Evolutionary conservation across 352 stramenopile species (phyloP), one percentile per base, ranked within the genome.

Genomic region (Globisporangium irregulare): DNA sequence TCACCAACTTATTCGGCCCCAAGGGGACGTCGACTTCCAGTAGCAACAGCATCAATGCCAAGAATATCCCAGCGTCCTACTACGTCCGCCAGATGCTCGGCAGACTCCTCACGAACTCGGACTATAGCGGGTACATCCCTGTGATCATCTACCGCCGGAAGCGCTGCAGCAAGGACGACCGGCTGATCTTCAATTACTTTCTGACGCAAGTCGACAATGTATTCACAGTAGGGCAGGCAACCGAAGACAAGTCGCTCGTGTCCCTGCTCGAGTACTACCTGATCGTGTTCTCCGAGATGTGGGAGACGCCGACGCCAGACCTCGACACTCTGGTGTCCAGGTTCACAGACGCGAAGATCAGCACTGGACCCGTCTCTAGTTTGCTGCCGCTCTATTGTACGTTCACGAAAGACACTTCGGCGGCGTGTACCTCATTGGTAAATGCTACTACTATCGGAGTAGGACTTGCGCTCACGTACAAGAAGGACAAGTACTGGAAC

Each of bases 271-370:
- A 84, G 6, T 81, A 87, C 60, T 72, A 86, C 48, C 67, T 86
- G n/a, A 71, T 89, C 18, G 72, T 77, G 4, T 82, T 77, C 58
- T 87, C 79, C 1, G 81, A 89, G 54, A 82, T 86, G 69, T 89
- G 80, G 77, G 77, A 84, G 20, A 72, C 18, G 14, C 81, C 81
- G 0, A 50, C 78, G 55, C 71, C 71, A 6, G 66, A 56, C 3
- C 20, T 62, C 1, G 1, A 34, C 5, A 60, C 64, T 3, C 73
- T 87, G 64, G n/a, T 62, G 0, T 24, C 56, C 7, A 54, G 71
- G 0, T 86, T 80, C 59, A 76, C 67, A 6, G 61, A 73, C 41
- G 51, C 71, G 2, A 60, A 32, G 6, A 63, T 81, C 4, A 67
- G 60, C 15, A 76, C 69, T 46, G 75, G 72, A 36, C 75, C 66